Conservation (phyloP, 2,329 filamentous ascomycete genomes). For the Diplodia seriata region DNA sequence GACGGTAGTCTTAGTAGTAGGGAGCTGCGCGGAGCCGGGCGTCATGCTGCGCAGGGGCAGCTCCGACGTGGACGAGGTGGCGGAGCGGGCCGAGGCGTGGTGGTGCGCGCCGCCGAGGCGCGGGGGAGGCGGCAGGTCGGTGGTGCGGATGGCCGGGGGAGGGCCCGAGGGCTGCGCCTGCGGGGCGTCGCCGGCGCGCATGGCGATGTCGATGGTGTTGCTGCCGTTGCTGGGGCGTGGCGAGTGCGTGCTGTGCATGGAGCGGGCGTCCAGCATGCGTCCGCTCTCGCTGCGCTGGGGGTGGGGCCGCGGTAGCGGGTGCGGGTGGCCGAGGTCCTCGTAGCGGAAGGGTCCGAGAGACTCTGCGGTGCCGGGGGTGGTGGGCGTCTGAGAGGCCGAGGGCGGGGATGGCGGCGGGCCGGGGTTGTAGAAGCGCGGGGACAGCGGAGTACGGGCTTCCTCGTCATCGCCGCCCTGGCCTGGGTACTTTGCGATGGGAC, state of each 20-base stretch:
- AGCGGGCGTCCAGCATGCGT: conserved; percentile 32
- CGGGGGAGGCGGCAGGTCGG: conserved; percentile 8
- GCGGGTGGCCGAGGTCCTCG: conserved; percentile 43
- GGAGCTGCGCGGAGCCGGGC: conserved; percentile 38
- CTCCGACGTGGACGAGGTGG: conserved; percentile 35
- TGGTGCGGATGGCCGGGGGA: conserved; percentile 22
- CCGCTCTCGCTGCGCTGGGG: conserved; percentile 40
- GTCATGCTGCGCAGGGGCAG: conserved; percentile 48
- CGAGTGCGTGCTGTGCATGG: conserved; percentile 13
- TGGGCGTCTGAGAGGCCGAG: conserved; percentile 36
- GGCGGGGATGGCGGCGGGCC: conserved; percentile 59
- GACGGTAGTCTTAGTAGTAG: conserved; percentile 53
- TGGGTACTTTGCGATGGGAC: conserved; percentile 57
- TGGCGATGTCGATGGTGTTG: conserved; percentile 30
- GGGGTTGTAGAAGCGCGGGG: conserved; percentile 63
- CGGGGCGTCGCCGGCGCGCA: conserved; percentile 10
- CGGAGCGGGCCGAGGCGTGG: conserved; percentile 23
- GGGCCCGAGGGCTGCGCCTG: conserved; percentile 3
- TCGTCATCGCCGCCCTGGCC: conserved; percentile 54
- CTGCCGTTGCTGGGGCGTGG: conserved; percentile 24
- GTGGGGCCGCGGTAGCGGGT: conserved; percentile 45
- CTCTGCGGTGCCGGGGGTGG: conserved; percentile 43
- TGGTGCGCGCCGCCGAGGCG: conserved; percentile 24
- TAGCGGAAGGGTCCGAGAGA: conserved; percentile 41
- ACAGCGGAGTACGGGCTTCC: conserved; percentile 61